Conservation (phyloP, 345 rosid genomes). For the Hibiscus trionum region DNA sequence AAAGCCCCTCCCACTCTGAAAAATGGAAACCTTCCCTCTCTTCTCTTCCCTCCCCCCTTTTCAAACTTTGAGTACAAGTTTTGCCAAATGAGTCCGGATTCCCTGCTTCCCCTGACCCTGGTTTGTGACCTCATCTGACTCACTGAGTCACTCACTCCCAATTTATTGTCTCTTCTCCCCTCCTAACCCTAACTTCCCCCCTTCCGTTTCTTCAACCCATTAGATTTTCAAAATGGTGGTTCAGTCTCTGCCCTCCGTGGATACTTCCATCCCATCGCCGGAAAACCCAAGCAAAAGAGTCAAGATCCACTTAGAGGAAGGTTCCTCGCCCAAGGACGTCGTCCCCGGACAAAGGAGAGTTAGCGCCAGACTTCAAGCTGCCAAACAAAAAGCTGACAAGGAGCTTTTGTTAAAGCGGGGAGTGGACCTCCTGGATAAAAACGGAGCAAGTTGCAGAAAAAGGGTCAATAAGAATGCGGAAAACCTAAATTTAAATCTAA, state of each 20-base stretch:
- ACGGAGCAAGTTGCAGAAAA: neutral
- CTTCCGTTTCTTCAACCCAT: neutral
- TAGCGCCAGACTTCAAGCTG: constrained; percentile 8
- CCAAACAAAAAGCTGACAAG: constrained; percentile 34
- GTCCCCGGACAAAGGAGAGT: neutral
- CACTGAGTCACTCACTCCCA: no score
- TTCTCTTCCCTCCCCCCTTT: neutral
- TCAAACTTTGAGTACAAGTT: neutral
- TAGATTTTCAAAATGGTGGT: constrained; percentile 9
- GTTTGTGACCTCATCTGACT: neutral
- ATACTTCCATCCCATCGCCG: neutral
- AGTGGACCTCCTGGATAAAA: constrained; percentile 27
- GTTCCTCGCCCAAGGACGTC: neutral
- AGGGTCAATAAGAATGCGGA: neutral
- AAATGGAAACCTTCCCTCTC: neutral
- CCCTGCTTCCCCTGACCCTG: neutral
- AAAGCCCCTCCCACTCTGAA: no score
- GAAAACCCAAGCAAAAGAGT: neutral
- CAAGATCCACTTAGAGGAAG: neutral
- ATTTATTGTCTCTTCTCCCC: neutral
- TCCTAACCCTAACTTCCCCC: neutral
- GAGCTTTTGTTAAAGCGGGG: constrained; percentile 35
- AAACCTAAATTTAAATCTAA: neutral
- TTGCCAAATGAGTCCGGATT: neutral
- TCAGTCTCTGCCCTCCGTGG: constrained; percentile 3